phyloP scores from a whole-genome alignment of 495 filamentous ascomycete genomes.

The Penicillium waksmanii region DNA sequence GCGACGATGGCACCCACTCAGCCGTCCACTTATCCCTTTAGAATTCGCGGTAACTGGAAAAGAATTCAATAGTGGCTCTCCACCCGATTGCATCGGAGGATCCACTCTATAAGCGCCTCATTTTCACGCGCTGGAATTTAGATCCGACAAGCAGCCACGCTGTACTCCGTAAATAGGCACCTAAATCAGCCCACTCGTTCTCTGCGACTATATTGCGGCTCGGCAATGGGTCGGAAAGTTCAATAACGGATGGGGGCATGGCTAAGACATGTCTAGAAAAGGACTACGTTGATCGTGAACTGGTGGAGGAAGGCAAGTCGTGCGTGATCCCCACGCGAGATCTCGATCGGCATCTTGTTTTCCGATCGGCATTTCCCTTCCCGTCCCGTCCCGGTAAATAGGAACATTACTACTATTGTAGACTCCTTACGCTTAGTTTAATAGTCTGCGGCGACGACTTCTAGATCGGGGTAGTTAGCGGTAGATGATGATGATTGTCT shows the following conservation, averaged over 20 bases:
- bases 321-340: constrained; percentile 20
- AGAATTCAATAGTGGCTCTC: not conserved
- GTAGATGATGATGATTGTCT: not conserved
- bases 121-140: constrained; percentile 13
- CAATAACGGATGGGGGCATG: constrained; percentile 2
- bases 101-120: constrained; percentile 14
- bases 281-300: not conserved
- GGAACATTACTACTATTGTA: not conserved
- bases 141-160: constrained; percentile 1
- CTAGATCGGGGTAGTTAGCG: not conserved
- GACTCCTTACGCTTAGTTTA: not conserved
- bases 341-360: constrained; percentile 20
- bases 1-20: not conserved
- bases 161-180: not conserved
- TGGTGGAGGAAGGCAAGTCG: constrained; percentile 9
- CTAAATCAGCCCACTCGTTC: not conserved
- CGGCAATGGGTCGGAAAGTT: not conserved
- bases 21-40: not conserved
- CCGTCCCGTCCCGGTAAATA: constrained; percentile 14
- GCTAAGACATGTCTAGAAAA: not conserved
- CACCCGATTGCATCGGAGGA: not conserved
- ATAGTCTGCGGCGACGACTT: not conserved
- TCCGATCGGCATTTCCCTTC: not conserved
- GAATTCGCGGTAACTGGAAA: not conserved
- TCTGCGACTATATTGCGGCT: not conserved